Evolutionary conservation across 805 yeast genomes (phyloP), one percentile per base, ranked within the genome.

Genomic region (Pichia exigua): DNA sequence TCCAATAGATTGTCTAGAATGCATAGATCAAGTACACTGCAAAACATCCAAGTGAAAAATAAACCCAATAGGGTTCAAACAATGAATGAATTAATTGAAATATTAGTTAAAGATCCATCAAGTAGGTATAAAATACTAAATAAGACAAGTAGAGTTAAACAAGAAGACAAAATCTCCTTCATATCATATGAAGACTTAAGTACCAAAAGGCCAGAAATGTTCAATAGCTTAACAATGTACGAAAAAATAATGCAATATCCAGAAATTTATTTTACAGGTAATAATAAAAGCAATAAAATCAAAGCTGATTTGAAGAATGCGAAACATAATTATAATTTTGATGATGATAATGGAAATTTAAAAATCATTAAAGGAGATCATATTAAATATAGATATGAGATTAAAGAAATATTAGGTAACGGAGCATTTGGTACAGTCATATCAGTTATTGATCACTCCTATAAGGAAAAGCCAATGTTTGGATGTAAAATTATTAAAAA

Each of bases 381-480:
- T 57, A 77, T 88, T 43, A 83, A 83, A 49, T 88, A 82, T 64
- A 68, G 95, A 28, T 89, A 83, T 61, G 82, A 85, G 57, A 79
- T 87, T 4, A 48, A 77, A 21, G 65, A 72, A 2, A 65, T 72
- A 1, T 72, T 88, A 12, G 96, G 96, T 0, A 78, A 76, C 47
- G 96, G 96, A 9, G 81, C 91, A 43, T 88, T 88, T 70, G 96
- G 96, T 0, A 81, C 79, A 48, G 96, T 89, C 1, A 69, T 85
- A 8, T 73, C 77, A 51, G 84, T 90, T 54, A 64, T 68, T 22
- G 96, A 89, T 67, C 86, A 84, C 61, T 42, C 53, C 24, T 39
- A 24, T 38, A 83, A 82, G 60, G 67, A 67, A 5, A 74, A 79
- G 8, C 68, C 68, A 26, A 50, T 72, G 12, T 85, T 83, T n/a